Conservation (phyloP, 2,329 filamentous ascomycete genomes). For the Cordyceps pruinosa region DNA sequence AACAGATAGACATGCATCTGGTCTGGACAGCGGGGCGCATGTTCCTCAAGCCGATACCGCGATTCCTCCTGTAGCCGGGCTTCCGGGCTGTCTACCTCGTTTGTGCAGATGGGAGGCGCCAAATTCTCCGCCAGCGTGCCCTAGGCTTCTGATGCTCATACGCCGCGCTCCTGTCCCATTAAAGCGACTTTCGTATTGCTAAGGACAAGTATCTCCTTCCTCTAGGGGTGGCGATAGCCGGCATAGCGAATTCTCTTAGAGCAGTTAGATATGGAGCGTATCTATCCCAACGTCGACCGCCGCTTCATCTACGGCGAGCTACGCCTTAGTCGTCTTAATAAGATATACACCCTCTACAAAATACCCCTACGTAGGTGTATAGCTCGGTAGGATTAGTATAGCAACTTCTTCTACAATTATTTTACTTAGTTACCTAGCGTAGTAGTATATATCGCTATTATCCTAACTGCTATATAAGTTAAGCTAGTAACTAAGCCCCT, state of each 20-base stretch:
- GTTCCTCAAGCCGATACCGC: slow-evolving; percentile 29
- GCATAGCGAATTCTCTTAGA: neutral
- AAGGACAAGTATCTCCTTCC: neutral
- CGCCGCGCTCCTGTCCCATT: slow-evolving; percentile 25
- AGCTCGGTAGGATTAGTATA: neutral
- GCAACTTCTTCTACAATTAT: neutral
- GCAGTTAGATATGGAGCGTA: neutral
- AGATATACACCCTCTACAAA: neutral
- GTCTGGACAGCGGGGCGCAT: slow-evolving; percentile 21
- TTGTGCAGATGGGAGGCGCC: neutral
- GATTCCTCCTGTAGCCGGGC: slow-evolving; percentile 25
- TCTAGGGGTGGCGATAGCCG: neutral
- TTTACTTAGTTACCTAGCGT: neutral
- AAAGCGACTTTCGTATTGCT: slow-evolving; percentile 31
- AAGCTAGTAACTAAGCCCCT: neutral
- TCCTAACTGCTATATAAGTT: neutral
- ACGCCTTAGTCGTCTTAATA: neutral
- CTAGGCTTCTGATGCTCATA: slow-evolving; percentile 28
- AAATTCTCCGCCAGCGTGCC: neutral
- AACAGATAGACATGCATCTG: slow-evolving; percentile 21
- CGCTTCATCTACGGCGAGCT: neutral
- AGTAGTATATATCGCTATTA: neutral
- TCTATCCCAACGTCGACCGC: neutral
- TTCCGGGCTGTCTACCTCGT: neutral
- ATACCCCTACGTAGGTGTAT: neutral